These are phyloP conservation scores for Delonix regia DNA, from an alignment of 306 rosid genomes.

Conservation along the genomic window DNA sequence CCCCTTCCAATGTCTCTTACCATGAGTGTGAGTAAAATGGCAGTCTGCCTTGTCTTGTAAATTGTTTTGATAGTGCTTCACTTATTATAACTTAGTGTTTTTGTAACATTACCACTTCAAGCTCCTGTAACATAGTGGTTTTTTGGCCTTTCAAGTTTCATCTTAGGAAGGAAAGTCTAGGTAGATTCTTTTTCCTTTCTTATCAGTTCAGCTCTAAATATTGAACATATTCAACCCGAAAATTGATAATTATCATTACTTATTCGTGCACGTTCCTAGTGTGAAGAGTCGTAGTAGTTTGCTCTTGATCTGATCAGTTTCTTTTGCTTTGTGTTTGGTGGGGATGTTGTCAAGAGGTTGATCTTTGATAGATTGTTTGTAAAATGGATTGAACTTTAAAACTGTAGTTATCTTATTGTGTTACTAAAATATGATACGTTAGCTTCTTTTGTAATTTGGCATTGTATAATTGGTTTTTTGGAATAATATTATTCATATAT, in stretches of 20 bases:
- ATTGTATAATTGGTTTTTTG: too few relatives aligned
- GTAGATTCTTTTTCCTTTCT: background rate
- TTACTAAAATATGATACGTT: too few relatives aligned
- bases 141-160: background rate
- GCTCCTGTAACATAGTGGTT: background rate
- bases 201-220: background rate
- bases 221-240: background rate
- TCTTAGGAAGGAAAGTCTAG: background rate
- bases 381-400: too few relatives aligned
- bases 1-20: constrained; percentile 11
- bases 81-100: constrained; percentile 11
- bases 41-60: constrained; percentile 32
- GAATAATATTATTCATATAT: too few relatives aligned
- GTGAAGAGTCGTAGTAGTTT: background rate
- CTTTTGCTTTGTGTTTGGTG: too few relatives aligned
- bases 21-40: constrained; percentile 15
- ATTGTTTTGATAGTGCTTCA: constrained; percentile 28
- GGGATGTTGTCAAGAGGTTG: too few relatives aligned
- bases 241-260: background rate
- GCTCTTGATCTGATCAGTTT: background rate
- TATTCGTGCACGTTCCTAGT: background rate
- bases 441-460: too few relatives aligned
- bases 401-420: too few relatives aligned
- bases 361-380: too few relatives aligned
- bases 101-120: background rate